Base-by-base conservation (phyloP, 2,329 filamentous ascomycete genomes). In the Cordyceps militaris region DNA sequence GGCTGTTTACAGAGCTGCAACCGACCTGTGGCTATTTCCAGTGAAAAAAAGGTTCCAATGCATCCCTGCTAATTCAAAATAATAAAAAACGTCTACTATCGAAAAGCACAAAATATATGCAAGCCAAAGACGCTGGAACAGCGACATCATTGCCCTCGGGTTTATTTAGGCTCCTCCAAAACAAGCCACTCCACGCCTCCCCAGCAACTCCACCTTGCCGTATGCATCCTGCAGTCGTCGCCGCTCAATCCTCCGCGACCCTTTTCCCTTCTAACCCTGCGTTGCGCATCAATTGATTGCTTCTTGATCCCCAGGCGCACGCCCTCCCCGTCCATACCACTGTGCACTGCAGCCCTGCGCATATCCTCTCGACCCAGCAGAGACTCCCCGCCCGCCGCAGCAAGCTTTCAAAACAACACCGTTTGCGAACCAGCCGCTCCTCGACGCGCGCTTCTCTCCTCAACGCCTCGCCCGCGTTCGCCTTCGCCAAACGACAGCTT, bases 261-360 rank as follows among this genome's bases (percentile, higher is more conserved):
- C 13, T 40, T 34, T 21, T 47, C 16, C 32, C 47, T 14, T 44
- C 28, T 30, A 26, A 24, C 24, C 46, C 40, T 43, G 40, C 40
- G 40, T 11, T 38, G 56, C 56, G 48, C 48, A 52, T 52, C 56
- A 49, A 58, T 58, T 58, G 56, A 58, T 24, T n/a, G 34, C 43
- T 38, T 19, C 30, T 24, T 28, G 40, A 47, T 30, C 16, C 34
- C 14, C 44, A 43, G 38, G 21, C 56, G 56, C 56, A 51, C 47
- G 24, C 56, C 55, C 53, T 54, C 52, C 52, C 42, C 21, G 43
- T 36, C 16, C 42, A 34, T 26, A 26, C 42, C 11, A 30, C 52
- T 30, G 52, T 55, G 8, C 42, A 28, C 28, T 26, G 52, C 52
- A 49, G 53, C 34, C 53, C 34, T 49, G 53, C 44, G 53, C 53